Conservation (phyloP, 2,329 filamentous ascomycete genomes). For the Calonectria fujianensis region DNA sequence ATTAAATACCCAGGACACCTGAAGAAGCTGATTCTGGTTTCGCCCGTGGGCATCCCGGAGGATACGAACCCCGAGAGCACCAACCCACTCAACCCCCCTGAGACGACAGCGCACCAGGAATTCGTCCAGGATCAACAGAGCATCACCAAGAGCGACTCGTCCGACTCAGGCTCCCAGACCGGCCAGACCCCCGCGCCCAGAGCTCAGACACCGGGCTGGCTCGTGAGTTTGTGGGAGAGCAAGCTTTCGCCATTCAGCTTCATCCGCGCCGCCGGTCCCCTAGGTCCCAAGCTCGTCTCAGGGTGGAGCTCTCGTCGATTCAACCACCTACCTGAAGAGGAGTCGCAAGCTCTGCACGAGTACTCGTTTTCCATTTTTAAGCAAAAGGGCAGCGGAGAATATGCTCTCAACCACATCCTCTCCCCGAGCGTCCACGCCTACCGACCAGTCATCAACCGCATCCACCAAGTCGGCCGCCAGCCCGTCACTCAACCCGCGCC, state of each 20-base stretch:
- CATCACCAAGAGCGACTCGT: conserved; percentile 65
- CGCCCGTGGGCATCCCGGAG: conserved; percentile 96
- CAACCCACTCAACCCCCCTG: conserved; percentile 84
- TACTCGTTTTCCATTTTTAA: conserved; percentile 97
- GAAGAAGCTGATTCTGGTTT: conserved; percentile 97
- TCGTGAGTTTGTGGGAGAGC: conserved; percentile 95
- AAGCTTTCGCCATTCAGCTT: conserved; percentile 97
- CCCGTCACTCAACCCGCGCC: conserved; percentile 57
- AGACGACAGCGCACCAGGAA: conserved; percentile 84
- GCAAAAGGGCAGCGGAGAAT: conserved; percentile 93
- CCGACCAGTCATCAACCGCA: conserved; percentile 88
- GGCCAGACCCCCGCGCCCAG: conserved; percentile 33
- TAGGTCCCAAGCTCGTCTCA: conserved; percentile 93
- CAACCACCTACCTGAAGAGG: conserved; percentile 86
- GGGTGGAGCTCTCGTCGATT: conserved; percentile 98
- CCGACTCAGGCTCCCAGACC: conserved; percentile 60
- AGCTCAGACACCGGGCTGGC: conserved; percentile 75
- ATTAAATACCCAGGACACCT: conserved; percentile 96
- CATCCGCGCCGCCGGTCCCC: conserved; percentile 88
- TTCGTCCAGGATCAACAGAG: conserved; percentile 83
- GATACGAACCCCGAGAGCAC: conserved; percentile 91
- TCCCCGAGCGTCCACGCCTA: conserved; percentile 95
- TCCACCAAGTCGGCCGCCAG: conserved; percentile 89
- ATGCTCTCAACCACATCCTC: conserved; percentile 92
- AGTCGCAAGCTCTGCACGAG: conserved; percentile 89